phyloP scores from a whole-genome alignment of 176 grass and related monocot genomes.

The Eleusine coracana region DNA sequence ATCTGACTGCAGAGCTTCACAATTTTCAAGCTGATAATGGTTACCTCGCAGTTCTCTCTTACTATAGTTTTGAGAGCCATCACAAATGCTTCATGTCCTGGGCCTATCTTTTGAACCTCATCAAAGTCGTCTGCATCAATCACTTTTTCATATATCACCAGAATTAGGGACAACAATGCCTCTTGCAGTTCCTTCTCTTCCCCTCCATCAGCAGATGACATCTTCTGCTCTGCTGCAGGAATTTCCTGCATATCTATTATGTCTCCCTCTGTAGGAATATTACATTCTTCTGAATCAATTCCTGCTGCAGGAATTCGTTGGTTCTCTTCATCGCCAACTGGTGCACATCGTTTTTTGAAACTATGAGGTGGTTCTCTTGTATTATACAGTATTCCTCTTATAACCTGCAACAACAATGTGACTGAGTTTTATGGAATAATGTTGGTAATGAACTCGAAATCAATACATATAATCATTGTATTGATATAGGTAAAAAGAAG shows the following conservation, averaged over 20 bases:
- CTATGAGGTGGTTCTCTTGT: too few relatives aligned
- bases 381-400: not conserved
- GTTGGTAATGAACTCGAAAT: not conserved
- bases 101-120: not conserved
- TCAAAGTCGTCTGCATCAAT: not conserved
- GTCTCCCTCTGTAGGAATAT: too few relatives aligned
- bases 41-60: not conserved
- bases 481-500: too few relatives aligned
- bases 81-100: not conserved
- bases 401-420: not conserved
- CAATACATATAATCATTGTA: not conserved
- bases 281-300: too few relatives aligned
- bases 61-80: not conserved
- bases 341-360: too few relatives aligned
- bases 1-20: constrained; percentile 19
- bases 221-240: too few relatives aligned
- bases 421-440: not conserved
- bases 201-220: not conserved
- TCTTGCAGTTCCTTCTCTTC: not conserved
- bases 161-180: not conserved
- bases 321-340: too few relatives aligned
- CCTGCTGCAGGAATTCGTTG: too few relatives aligned
- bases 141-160: not conserved
- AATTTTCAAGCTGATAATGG: not conserved
- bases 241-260: too few relatives aligned